Evolutionary conservation across 1,284 basidiomycete species (phyloP).

Genomic region (Ustilago bromivora): DNA sequence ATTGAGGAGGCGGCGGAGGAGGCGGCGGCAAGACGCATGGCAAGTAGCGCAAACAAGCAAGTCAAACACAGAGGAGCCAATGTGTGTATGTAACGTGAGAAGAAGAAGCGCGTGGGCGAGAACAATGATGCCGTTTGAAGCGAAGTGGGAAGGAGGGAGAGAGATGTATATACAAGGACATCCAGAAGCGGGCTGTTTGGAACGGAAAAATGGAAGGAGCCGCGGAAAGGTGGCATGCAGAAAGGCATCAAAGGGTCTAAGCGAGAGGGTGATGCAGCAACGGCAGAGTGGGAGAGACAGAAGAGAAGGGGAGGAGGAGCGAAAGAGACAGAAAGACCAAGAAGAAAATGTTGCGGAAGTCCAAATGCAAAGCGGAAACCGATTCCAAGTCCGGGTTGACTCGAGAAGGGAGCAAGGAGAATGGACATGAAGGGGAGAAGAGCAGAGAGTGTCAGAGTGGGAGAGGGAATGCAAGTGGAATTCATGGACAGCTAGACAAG

Average conservation of each 20-base stretch:
- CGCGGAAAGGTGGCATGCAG: conserved; percentile 11
- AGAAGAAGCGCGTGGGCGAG: conserved; percentile 3
- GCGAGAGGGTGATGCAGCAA: background rate
- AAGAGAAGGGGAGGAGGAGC: background rate
- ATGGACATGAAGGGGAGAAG: background rate
- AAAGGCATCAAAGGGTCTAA: background rate
- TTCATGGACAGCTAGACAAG: conserved; percentile 12
- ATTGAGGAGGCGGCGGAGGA: background rate
- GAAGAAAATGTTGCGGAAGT: background rate
- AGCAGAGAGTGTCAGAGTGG: background rate
- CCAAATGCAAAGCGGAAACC: conserved; percentile 2
- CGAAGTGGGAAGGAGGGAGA: background rate
- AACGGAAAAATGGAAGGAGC: conserved; percentile 34
- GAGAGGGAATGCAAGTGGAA: background rate
- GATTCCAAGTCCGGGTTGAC: background rate
- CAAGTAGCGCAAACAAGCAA: background rate
- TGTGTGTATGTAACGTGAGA: background rate
- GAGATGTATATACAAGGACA: conserved; percentile 6
- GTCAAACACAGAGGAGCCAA: background rate
- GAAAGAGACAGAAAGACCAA: too few relatives aligned
- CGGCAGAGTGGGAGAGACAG: background rate
- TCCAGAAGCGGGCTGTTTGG: conserved; percentile 2
- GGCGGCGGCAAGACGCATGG: conserved; percentile 9
- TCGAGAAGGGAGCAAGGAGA: background rate
- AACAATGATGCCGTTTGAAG: conserved; percentile 5